A percentile compares a stretch with the other conserved stretches of the same genome.
Evolutionary conservation across 1,139 yeast species (phyloP).

Genomic region (Sugiyamaella neomexicana): DNA sequence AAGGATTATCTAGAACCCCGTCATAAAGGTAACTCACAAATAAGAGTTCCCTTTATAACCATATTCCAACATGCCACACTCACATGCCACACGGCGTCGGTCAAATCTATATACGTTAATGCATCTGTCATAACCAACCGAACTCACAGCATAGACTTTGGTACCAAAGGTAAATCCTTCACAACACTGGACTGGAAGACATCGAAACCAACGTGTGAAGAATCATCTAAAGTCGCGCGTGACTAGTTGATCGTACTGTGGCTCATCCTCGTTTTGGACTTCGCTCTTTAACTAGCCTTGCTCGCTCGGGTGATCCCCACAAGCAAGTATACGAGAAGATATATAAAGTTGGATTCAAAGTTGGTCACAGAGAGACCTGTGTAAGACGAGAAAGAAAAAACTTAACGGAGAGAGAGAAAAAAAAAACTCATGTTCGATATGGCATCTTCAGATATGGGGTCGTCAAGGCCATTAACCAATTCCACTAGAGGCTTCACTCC

Average conservation of each 20-base stretch:
- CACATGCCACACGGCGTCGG: not conserved
- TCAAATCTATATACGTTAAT: not conserved
- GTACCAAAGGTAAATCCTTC: not conserved
- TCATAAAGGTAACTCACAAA: too few relatives aligned
- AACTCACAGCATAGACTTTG: not conserved
- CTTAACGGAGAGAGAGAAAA: too few relatives aligned
- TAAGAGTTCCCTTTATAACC: too few relatives aligned
- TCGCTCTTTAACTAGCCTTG: not conserved
- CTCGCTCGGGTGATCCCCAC: not conserved
- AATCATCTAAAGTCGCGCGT: too few relatives aligned
- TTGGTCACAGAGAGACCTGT: not conserved
- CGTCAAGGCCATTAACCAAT: too few relatives aligned
- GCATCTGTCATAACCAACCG: not conserved
- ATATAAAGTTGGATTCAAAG: not conserved
- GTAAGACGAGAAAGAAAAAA: too few relatives aligned
- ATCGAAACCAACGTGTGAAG: not conserved
- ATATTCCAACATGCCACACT: too few relatives aligned
- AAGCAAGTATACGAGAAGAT: not conserved
- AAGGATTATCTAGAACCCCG: too few relatives aligned
- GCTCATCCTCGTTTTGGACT: not conserved
- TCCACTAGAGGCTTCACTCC: not conserved
- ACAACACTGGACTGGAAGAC: not conserved
- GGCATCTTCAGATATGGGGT: not conserved
- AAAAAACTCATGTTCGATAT: not conserved
- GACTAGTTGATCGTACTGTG: too few relatives aligned